Base-by-base conservation (phyloP, 179 eudicot genomes). In the Spergularia azorica region DNA sequence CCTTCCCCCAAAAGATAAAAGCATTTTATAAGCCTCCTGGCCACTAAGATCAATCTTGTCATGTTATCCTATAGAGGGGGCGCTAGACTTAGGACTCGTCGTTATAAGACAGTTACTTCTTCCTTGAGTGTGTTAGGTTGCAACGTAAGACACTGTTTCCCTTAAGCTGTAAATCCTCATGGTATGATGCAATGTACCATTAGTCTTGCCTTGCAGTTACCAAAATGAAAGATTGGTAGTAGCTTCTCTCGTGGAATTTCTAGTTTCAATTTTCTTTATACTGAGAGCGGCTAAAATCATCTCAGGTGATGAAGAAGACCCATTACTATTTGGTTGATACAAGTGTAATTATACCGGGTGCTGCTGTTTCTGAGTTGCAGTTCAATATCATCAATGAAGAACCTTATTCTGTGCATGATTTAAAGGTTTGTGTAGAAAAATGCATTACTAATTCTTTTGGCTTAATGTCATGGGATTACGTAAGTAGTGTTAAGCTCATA, bases 251-350 rank as follows among this genome's bases (percentile, higher is more conserved):
- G 4, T 36, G 39, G 4, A 9, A 48, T 68, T n/a, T 8, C 15
- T 15, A 55, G 58, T 64, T 64, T 8, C 68, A 0, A 36, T 3
- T 43, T 43, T 13, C 52, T 39, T 17, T 55, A 61, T 72, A 1
- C 68, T 13, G 60, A 61, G 66, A 70, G 17, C 76, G 66, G 39
- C 41, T 57, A 63, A 66, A 58, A 18, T 74, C n/a, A 77, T 80
- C 67, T 82, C 89, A 96, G 99, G 99, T 96, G 66, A 96, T 96
- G 99, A 96, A 94, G 89, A 96, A 90, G 85, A 96, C 98, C 51
- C 99, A 94, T 82, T 94, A 89, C 82, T 96, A 96, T 83, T 81
- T 96, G 78, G 93, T 96, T 18, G 99, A 96, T 83, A 90, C 92
- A 11, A 94, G 98, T 79, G 92, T 82, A 32, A 70, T 96, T 59